A percentile compares a stretch with the other conserved stretches of the same genome.
phyloP scores from a whole-genome alignment of 164 flowering plant genomes.

The Magnolia kwangsiensis region DNA sequence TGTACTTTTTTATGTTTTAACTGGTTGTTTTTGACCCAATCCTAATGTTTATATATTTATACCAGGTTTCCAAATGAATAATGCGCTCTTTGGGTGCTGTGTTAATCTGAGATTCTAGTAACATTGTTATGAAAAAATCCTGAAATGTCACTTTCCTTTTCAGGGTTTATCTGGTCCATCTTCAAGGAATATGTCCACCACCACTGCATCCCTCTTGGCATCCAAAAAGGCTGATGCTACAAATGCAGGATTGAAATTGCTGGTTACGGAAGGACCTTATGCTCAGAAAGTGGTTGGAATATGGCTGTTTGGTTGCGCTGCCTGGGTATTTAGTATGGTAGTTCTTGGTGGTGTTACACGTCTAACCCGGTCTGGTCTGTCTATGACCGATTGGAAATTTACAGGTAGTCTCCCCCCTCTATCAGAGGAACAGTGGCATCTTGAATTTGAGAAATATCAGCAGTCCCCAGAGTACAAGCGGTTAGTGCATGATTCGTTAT shows the following conservation, averaged over 20 bases:
- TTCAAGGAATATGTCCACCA: constrained; percentile 49
- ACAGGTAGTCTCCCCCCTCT: constrained; percentile 87
- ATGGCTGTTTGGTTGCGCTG: constrained; percentile 94
- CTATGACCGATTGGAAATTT: constrained; percentile 99
- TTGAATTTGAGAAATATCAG: constrained; percentile 91
- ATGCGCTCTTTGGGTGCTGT: not conserved
- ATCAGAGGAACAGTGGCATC: constrained; percentile 71
- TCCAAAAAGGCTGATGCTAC: constrained; percentile 26
- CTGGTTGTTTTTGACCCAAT: not conserved
- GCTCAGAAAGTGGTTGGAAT: constrained; percentile 86
- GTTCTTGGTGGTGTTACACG: constrained; percentile 90
- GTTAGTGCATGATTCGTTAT: constrained; percentile 36
- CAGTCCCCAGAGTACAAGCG: constrained; percentile 89
- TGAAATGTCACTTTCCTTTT: not conserved
- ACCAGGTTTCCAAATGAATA: not conserved
- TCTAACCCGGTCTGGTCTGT: constrained; percentile 89
- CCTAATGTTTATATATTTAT: not conserved
- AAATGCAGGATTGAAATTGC: constrained; percentile 48
- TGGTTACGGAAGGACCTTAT: constrained; percentile 73
- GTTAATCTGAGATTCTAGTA: not conserved
- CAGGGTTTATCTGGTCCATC: constrained; percentile 41
- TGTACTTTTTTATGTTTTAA: not conserved
- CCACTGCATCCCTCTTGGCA: constrained; percentile 32
- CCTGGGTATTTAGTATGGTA: constrained; percentile 98
- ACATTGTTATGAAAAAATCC: not conserved